phyloP scores from a whole-genome alignment of 441 rosid genomes.

The Manihot esculenta region DNA sequence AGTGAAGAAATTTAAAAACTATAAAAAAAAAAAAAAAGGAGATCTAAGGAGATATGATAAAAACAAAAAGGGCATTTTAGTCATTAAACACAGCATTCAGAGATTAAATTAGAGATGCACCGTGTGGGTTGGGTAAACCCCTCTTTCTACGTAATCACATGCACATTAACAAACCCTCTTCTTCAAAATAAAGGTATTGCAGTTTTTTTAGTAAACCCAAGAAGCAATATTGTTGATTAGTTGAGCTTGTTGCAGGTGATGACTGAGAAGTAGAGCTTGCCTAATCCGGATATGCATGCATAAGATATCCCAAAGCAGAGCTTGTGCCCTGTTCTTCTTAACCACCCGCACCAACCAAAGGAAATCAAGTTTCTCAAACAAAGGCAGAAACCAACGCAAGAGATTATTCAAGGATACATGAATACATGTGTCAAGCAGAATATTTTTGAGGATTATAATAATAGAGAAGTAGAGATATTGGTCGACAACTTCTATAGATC shows the following conservation, averaged over 20 bases:
- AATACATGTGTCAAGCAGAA: not conserved
- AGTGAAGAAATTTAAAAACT: too few species aligned
- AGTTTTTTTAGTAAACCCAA: not conserved
- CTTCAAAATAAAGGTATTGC: too few species aligned
- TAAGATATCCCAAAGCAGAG: not conserved
- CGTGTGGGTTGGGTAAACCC: constrained; percentile 59
- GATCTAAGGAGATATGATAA: too few species aligned
- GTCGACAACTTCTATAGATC: not conserved
- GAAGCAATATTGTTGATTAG: not conserved
- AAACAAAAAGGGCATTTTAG: not conserved
- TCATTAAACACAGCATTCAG: not conserved
- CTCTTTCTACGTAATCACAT: constrained; percentile 16
- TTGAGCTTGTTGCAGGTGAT: constrained; percentile 1
- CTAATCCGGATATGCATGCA: not conserved
- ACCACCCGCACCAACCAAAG: constrained; percentile 15
- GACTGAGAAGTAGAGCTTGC: not conserved
- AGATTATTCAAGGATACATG: not conserved
- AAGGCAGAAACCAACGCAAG: too few species aligned
- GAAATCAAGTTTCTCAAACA: not conserved
- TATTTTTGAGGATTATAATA: not conserved
- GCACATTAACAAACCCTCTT: not conserved
- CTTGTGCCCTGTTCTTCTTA: constrained; percentile 9
- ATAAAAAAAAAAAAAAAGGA: too few species aligned
- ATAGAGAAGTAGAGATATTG: not conserved
- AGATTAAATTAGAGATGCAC: constrained; percentile 5